Conservation (phyloP, 2,329 filamentous ascomycete genomes). For the Cadophora sp. region DNA sequence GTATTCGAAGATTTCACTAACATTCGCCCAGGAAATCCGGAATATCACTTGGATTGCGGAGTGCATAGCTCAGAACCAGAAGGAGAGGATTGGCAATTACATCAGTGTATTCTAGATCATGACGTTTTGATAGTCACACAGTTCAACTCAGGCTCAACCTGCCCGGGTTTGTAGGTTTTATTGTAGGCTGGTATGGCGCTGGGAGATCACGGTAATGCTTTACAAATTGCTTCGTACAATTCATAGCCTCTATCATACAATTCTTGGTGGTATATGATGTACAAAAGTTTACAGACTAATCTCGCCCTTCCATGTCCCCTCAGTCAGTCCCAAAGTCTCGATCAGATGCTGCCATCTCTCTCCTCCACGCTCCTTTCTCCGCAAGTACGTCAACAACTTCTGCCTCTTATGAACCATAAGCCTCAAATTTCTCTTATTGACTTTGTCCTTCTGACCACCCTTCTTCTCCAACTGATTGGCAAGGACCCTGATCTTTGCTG, state of each 20-base stretch:
- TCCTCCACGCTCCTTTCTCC: constrained; percentile 88
- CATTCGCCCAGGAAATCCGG: constrained; percentile 80
- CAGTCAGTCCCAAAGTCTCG: constrained; percentile 81
- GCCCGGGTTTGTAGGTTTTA: constrained; percentile 38
- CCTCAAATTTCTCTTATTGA: constrained; percentile 90
- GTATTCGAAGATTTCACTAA: constrained; percentile 41
- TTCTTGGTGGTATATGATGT: constrained; percentile 31
- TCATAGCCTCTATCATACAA: constrained; percentile 39
- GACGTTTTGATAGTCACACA: constrained; percentile 28
- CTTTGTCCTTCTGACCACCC: constrained; percentile 82
- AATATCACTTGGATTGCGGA: constrained; percentile 99
- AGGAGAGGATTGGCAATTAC: constrained; percentile 98
- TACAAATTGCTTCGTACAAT: constrained; percentile 30
- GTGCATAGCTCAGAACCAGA: constrained; percentile 99
- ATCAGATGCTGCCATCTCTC: constrained; percentile 89
- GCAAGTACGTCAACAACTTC: constrained; percentile 85
- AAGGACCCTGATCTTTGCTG: constrained; percentile 87
- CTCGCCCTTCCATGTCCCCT: constrained; percentile 89
- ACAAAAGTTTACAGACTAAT: constrained; percentile 69
- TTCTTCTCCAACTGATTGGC: constrained; percentile 73
- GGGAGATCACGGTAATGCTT: constrained; percentile 40
- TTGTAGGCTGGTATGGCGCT: constrained; percentile 37
- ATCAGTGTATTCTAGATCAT: constrained; percentile 86
- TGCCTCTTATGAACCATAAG: constrained; percentile 88
- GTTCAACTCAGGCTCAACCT: constrained; percentile 24